Evolutionary conservation across 2,329 filamentous ascomycete species (phyloP), one percentile per base, ranked within the genome.

Genomic region (Leptographium wingfieldii): DNA sequence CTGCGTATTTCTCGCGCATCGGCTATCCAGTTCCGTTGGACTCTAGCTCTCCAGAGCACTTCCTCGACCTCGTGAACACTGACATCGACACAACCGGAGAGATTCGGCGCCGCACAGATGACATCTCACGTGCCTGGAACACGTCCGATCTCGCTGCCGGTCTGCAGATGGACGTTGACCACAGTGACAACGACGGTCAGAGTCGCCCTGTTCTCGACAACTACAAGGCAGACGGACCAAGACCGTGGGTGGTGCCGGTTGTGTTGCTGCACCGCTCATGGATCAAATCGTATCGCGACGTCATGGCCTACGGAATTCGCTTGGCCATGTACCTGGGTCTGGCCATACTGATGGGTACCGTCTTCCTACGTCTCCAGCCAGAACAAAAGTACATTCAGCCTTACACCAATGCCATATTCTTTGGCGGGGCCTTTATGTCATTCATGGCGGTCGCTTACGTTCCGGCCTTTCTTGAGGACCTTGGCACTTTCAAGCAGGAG

Each of bases 381-480:
- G 74, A 78, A 0, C 90, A 95, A 69, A 75, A 79, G 60, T 86
- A 87, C 61, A 92, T 95, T 65, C 86, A 90, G 66, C 84, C 89
- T 0, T 88, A 89, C 67, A 90, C 85, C 71, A 95, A 95, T 69
- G 87, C 88, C 55, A 87, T 95, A 57, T 64, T 87, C 76, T 88
- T 87, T 66, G 84, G 86, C 19, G 82, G 80, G 0, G 86, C 86
- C 1, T 89, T 90, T 72, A 88, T 89, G 83, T 86, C 83, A 49
- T 89, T 90, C 73, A 89, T 90, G 86, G 85, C 86, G 0, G 85
- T 95, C 1, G 90, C 90, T 0, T 95, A 95, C 70, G 87, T 94
- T 3, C 90, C 90, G 0, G 82, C 88, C 0, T 94, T 86, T 70
- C 80, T 95, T 51, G 90, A 95, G 68, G 89, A 95, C 69, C 80